Evolutionary conservation across 768 basidiomycete species (phyloP), one percentile per base, ranked within the genome.

Genomic region (Mrakia frigida): DNA sequence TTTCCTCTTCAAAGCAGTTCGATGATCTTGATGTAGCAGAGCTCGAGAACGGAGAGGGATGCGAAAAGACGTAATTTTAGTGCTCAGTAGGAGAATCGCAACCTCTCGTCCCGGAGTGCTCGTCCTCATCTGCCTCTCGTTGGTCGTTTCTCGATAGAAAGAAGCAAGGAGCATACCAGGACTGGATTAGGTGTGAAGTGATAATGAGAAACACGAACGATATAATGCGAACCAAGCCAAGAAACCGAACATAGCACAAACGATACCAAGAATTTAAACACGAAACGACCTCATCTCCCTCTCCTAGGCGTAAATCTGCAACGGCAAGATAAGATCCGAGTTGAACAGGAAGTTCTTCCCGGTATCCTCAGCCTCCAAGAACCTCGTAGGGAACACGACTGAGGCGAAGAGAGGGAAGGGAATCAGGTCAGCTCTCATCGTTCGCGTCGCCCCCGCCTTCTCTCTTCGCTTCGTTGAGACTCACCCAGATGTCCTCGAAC

Each of bases 321-420:
- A 23, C 39, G 65, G 28, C 25, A 75, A 16, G 65, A 73, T 73
- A 6, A 37, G 63, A 31, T 68, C 43, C 43, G 35, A 50, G 74
- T 53, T 53, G 63, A 67, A 81, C 77, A 97, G 84, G 85, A 97
- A 96, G 82, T 98, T 98, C 79, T 95, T 91, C 9, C 91, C 90
- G 0, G 89, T 86, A 81, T 96, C 93, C 84, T 98, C 95, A n/a
- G 89, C 91, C 83, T 98, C 95, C 77, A 98, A 81, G 85, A 98
- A 98, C 16, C 89, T 88, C 23, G 86, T 91, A 2, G 95, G 90
- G 84, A 92, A 92, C 16, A 92, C 74, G 53, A 98, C 95, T 96
- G 79, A 41, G 25, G 4, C 3, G 33, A 69, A 67, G 5, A 37
- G n/a, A 46, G 21, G 11, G 11, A 52, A 3, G 25, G 41, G 18